Percentiles rank a stretch among this genome's conserved stretches.
Conservation (phyloP, 2,329 filamentous ascomycete species). For the Calonectria multiphialidica region DNA sequence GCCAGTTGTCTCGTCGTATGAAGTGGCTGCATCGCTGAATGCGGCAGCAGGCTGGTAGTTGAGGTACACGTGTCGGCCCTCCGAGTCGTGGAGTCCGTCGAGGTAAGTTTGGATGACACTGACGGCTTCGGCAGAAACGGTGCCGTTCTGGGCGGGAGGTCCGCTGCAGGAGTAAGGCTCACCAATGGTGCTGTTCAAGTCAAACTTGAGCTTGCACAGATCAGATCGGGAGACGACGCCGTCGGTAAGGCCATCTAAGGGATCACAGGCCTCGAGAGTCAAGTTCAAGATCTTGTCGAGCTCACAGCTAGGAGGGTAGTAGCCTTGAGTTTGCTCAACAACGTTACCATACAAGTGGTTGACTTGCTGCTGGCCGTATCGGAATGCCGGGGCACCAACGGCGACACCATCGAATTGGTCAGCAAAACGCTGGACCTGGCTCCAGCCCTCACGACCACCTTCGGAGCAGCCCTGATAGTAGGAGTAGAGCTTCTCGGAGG, state of each 20-base stretch:
- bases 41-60: constrained; percentile 47
- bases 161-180: constrained; percentile 47
- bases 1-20: constrained; percentile 45
- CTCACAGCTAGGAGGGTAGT: constrained; percentile 49
- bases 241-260: constrained; percentile 15
- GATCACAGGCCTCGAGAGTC: constrained; percentile 19
- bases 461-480: constrained; percentile 69
- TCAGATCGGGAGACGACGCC: constrained; percentile 21
- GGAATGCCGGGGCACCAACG: constrained; percentile 62
- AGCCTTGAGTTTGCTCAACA: constrained; percentile 53
- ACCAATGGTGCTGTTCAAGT: constrained; percentile 46
- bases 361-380: constrained; percentile 58
- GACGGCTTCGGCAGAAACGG: constrained; percentile 47
- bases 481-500: constrained; percentile 50
- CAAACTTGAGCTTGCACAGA: constrained; percentile 45
- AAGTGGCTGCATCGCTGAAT: constrained; percentile 50
- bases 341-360: constrained; percentile 55
- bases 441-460: constrained; percentile 62
- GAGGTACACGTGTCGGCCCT: constrained; percentile 51
- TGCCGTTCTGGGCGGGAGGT: constrained; percentile 48
- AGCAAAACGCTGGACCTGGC: constrained; percentile 63
- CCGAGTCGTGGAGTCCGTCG: constrained; percentile 51
- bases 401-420: constrained; percentile 60
- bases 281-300: constrained; percentile 20
- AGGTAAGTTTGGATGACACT: constrained; percentile 48